Conservation (phyloP, 306 rosid genomes). For the Astragalus membranaceus region DNA sequence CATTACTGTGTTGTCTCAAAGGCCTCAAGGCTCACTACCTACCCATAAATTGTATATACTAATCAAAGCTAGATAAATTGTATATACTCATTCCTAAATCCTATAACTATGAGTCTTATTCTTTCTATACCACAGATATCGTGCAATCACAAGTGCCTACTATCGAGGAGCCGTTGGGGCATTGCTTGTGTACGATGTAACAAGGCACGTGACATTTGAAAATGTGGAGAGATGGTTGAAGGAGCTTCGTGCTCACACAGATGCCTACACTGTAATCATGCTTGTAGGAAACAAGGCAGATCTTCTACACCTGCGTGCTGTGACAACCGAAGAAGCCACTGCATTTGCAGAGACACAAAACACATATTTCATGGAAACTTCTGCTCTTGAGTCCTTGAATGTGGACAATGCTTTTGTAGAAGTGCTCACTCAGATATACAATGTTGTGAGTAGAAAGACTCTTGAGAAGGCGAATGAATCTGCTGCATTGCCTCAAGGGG, state of each 20-base stretch:
- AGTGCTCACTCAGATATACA: constrained; percentile 66
- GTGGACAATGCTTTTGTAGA: constrained; percentile 68
- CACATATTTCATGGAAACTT: constrained; percentile 74
- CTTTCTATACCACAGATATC: constrained; percentile 38
- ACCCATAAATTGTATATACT: too few relatives aligned
- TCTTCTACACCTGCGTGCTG: constrained; percentile 53
- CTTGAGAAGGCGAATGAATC: constrained; percentile 56
- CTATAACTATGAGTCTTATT: not conserved
- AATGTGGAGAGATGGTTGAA: constrained; percentile 75
- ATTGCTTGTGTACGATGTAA: constrained; percentile 67
- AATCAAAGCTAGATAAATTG: not conserved
- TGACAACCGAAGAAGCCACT: constrained; percentile 52
- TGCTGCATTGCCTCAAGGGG: constrained; percentile 53
- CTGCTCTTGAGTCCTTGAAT: constrained; percentile 68
- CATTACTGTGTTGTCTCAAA: too few relatives aligned
- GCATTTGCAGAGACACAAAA: constrained; percentile 57
- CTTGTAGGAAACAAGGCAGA: constrained; percentile 88
- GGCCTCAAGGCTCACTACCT: too few relatives aligned
- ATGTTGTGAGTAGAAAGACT: constrained; percentile 57
- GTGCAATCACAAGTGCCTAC: constrained; percentile 82
- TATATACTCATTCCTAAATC: not conserved
- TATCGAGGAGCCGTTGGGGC: constrained; percentile 88
- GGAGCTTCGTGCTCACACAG: constrained; percentile 80
- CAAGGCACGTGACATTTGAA: constrained; percentile 62
- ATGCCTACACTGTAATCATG: constrained; percentile 64